Base-by-base conservation (phyloP, 2,329 filamentous ascomycete genomes). In the Trichoderma endophyticum region DNA sequence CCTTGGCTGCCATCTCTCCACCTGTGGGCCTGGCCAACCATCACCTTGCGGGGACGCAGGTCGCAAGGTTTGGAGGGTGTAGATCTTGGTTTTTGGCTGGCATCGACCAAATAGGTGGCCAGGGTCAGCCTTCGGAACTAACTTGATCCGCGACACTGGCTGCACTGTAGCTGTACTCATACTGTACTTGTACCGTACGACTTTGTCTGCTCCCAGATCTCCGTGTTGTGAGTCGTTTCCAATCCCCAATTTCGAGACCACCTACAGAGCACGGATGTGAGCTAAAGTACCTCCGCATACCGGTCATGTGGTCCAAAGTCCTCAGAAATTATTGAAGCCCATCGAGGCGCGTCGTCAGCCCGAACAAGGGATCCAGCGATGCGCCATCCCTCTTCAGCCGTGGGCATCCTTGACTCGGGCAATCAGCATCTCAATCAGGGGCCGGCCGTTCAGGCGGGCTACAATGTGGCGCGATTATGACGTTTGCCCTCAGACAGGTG, bases 71-170 rank as follows among this genome's bases (percentile, higher is more conserved):
- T 28, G 26, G 59, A 51, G 63, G 68, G 54, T 24, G 56, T 26
- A 54, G 73, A 82, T 82, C 81, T 82, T 73, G 75, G n/a, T 77
- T 82, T 82, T 78, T 74, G 75, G 70, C 74, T 73, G 76, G 77
- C 80, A 82, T 82, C 81, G 79, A 74, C 68, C 57, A 73, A 32
- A 30, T n/a, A 18, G 36, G n/a, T 48, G 43, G n/a, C 59, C 43
- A 48, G 71, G 71, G 64, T 68, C 43, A 57, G 39, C 30, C 43
- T 24, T 63, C 71, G 71, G 57, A 69, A 48, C 28, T 72, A 48
- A 26, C 56, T 73, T 74, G 70, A 73, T 72, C 71, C 73, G 69
- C 70, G 60, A 73, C 72, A 48, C 39, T 32, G 51, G 63, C 59
- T 32, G 34, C 34, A 36, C 34, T 36, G 34, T 36, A 3, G 6